Percentiles rank a stretch among this genome's conserved stretches.
Evolutionary conservation across 805 yeast species (phyloP).

Genomic region (Peterozyma xylosa): DNA sequence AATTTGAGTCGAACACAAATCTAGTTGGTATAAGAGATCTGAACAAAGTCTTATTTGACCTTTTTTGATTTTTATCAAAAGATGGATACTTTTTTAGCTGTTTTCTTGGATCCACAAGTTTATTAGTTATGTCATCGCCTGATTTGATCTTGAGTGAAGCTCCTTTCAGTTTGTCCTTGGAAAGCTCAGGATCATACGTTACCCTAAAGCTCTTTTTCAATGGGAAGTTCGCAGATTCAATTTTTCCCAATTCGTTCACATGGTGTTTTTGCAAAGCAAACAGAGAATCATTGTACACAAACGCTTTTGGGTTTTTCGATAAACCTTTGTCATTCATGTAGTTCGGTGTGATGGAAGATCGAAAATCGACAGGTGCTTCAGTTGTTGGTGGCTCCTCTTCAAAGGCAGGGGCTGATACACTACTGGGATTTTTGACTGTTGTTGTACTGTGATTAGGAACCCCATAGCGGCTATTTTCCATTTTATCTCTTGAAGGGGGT

Average conservation of each 20-base stretch:
- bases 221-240: background rate
- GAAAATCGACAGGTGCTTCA: no score
- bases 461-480: no score
- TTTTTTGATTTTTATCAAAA: slow-evolving; percentile 7
- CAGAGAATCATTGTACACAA: background rate
- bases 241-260: slow-evolving; percentile 2
- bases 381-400: no score
- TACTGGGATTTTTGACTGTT: no score
- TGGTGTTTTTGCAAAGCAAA: slow-evolving; percentile 15
- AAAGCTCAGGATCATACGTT: slow-evolving; percentile 43
- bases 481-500: no score
- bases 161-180: slow-evolving; percentile 34
- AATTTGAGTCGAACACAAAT: slow-evolving; percentile 55
- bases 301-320: no score
- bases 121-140: slow-evolving; percentile 18
- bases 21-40: slow-evolving; percentile 17
- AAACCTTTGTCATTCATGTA: no score
- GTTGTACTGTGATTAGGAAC: no score
- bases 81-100: slow-evolving; percentile 21
- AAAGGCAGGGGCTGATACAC: no score
- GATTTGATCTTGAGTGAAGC: slow-evolving; percentile 19
- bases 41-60: slow-evolving; percentile 15
- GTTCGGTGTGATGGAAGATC: no score
- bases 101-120: slow-evolving; percentile 35
- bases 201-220: slow-evolving; percentile 30